A percentile compares a stretch with the other conserved stretches of the same genome.
phyloP scores from a whole-genome alignment of 331 rosid species.

The Saraca asoca region DNA sequence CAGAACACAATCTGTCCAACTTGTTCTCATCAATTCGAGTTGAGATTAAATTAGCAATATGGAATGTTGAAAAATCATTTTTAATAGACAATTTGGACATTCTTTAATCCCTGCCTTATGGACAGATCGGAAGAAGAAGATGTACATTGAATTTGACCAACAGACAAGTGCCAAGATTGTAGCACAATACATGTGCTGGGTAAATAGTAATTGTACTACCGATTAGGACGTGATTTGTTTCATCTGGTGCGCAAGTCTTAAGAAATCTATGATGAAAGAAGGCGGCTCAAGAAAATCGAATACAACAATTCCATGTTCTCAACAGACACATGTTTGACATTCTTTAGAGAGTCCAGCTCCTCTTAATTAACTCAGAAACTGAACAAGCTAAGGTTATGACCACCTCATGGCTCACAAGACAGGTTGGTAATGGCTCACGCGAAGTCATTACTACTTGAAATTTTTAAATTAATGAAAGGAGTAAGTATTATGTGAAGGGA shows the following conservation, averaged over 20 bases:
- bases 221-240: neutral
- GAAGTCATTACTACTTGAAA: neutral
- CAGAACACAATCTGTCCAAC: conserved; percentile 3
- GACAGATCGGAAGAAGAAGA: neutral
- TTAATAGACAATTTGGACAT: neutral
- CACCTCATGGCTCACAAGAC: conserved; percentile 43
- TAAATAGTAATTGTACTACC: too few relatives aligned
- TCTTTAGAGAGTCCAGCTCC: neutral
- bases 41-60: conserved; percentile 31
- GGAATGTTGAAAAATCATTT: conserved; percentile 3
- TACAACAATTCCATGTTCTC: neutral
- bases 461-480: too few relatives aligned
- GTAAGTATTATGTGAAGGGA: too few relatives aligned
- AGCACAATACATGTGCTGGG: neutral
- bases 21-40: conserved; percentile 18
- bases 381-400: too few relatives aligned
- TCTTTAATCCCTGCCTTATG: neutral
- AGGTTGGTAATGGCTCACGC: conserved; percentile 24
- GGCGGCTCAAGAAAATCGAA: conserved; percentile 21
- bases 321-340: conserved; percentile 17
- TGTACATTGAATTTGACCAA: neutral
- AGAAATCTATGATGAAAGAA: conserved; percentile 3
- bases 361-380: conserved; percentile 10
- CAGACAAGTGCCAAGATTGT: neutral
- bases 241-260: conserved; percentile 5